Evolutionary conservation across 148 eudicot species (phyloP).

Genomic region (Rhododendron williamsianum): DNA sequence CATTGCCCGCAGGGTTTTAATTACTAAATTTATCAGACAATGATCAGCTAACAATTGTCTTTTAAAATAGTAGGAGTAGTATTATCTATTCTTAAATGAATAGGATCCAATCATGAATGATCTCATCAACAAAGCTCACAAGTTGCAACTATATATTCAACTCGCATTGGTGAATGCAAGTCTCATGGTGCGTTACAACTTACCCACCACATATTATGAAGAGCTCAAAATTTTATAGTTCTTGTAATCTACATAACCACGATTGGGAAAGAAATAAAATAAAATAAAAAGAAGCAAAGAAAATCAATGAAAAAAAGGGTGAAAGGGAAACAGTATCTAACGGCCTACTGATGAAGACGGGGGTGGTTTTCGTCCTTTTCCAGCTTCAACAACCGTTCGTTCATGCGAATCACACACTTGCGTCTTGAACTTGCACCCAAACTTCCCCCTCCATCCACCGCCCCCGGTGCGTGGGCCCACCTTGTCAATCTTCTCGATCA

Average conservation of each 20-base stretch:
- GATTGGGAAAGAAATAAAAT: neutral
- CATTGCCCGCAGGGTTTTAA: neutral
- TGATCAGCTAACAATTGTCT: neutral
- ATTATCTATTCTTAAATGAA: neutral
- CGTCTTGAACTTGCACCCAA: slow-evolving; percentile 92
- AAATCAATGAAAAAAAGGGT: neutral
- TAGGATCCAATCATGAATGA: neutral
- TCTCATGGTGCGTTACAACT: neutral
- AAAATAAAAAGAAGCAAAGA: neutral
- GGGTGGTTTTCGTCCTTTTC: slow-evolving; percentile 34
- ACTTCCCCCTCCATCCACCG: slow-evolving; percentile 35
- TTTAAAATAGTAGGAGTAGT: neutral
- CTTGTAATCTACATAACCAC: neutral
- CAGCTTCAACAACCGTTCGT: slow-evolving; percentile 49
- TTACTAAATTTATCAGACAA: neutral
- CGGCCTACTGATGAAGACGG: slow-evolving; percentile 19
- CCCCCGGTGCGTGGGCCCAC: slow-evolving; percentile 30
- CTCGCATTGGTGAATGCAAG: neutral
- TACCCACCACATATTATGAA: neutral
- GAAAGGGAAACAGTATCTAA: neutral
- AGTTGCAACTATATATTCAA: neutral
- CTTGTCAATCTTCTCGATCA: slow-evolving; percentile 58
- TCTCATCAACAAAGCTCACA: neutral
- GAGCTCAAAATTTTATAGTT: neutral
- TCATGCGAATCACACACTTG: slow-evolving; percentile 97